These are phyloP conservation scores for Globisporangium okanoganense DNA, from an alignment of 352 stramenopile genomes.

Conservation along the genomic window DNA sequence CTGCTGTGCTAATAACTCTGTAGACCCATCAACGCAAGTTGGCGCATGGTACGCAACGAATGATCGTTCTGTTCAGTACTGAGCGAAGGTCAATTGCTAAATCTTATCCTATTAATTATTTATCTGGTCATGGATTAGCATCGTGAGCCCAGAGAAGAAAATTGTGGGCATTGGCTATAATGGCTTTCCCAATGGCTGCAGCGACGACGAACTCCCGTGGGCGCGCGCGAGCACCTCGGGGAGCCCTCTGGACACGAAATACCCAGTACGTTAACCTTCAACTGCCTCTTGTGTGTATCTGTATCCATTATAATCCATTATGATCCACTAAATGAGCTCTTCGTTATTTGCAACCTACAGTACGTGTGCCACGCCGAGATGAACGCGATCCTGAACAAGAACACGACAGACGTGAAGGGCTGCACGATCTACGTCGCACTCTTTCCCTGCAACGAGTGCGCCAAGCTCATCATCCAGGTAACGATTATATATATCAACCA, in stretches of 20 bases:
- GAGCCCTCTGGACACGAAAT: slow-evolving; percentile 93
- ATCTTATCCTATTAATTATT: not conserved
- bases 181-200: slow-evolving; percentile 96
- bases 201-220: slow-evolving; percentile 96
- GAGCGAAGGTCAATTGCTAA: too few species aligned
- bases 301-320: not conserved
- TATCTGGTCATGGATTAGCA: slow-evolving; percentile 34
- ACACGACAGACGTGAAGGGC: slow-evolving; percentile 90
- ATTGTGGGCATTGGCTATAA: slow-evolving; percentile 99
- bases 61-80: not conserved
- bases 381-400: slow-evolving; percentile 99
- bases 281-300: not conserved
- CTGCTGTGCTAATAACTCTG: not conserved
- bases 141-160: slow-evolving; percentile 94
- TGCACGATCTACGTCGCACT: slow-evolving; percentile 97
- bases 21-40: slow-evolving; percentile 97
- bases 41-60: slow-evolving; percentile 83
- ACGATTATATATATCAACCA: too few species aligned
- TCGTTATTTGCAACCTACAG: slow-evolving; percentile 22
- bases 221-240: slow-evolving; percentile 53
- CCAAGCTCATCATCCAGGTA: slow-evolving; percentile 98
- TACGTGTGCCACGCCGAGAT: slow-evolving; percentile 99
- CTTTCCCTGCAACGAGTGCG: slow-evolving; percentile 99
- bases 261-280: slow-evolving; percentile 53
- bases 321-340: not conserved